Percentiles rank a stretch among this genome's conserved stretches.
Evolutionary conservation across 2,329 filamentous ascomycete genomes (phyloP).

Genomic region (Trichoderma harzianum): DNA sequence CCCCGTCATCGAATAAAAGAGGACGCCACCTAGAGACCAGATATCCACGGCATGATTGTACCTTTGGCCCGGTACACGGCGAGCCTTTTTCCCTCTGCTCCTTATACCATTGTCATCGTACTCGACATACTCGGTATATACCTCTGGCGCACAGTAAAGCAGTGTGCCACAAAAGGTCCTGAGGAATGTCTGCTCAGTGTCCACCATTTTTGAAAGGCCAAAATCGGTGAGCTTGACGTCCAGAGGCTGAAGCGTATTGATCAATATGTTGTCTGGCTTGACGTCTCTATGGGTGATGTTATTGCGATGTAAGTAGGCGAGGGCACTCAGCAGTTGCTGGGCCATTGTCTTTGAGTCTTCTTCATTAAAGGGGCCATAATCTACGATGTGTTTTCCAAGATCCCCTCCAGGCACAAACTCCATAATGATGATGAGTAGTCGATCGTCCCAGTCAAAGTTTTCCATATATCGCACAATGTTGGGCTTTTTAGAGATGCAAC

Average conservation of each 20-base stretch:
- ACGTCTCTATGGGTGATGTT: conserved; percentile 98
- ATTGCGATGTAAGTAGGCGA: conserved; percentile 80
- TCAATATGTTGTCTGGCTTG: conserved; percentile 96
- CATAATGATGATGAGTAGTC: conserved; percentile 96
- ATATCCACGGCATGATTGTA: conserved; percentile 94
- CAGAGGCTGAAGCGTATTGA: conserved; percentile 68
- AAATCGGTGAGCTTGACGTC: conserved; percentile 93
- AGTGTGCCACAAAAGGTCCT: conserved; percentile 96
- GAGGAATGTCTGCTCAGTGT: conserved; percentile 85
- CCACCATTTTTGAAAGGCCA: conserved; percentile 90
- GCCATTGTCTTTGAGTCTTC: conserved; percentile 67
- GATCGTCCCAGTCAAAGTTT: conserved; percentile 74
- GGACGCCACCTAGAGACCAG: conserved; percentile 91
- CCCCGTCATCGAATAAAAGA: conserved; percentile 81
- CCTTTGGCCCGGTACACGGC: conserved; percentile 56
- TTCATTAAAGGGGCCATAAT: conserved; percentile 63
- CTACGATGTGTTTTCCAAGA: conserved; percentile 67
- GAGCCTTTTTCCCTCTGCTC: conserved; percentile 59
- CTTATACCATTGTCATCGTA: conserved; percentile 69
- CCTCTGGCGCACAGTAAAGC: conserved; percentile 93
- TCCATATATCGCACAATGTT: conserved; percentile 93
- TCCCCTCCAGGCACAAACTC: conserved; percentile 84
- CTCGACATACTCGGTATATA: conserved; percentile 72
- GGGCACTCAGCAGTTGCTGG: conserved; percentile 71
- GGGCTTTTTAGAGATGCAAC: conserved; percentile 45